Base-by-base conservation (phyloP, 352 stramenopile species). In the Phytophthora colocasiae region DNA sequence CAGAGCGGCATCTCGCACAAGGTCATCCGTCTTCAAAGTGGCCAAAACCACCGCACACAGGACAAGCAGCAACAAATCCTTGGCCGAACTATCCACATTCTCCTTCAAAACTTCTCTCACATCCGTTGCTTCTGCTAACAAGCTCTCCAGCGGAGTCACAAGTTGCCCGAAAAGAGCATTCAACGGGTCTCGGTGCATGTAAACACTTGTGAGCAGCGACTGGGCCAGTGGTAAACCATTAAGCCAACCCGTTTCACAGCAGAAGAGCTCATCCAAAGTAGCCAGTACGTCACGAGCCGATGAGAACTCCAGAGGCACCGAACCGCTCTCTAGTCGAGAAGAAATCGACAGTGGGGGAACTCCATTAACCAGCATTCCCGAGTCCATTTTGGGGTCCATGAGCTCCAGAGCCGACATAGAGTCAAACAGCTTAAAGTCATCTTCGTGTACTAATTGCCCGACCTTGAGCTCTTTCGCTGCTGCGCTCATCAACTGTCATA, bases 401-500 rank as follows among this genome's bases (percentile, higher is more conserved):
- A 98, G 73, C 80, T 98, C 94, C 15, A 98, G 73, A 48, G 95
- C 95, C 31, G 92, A 95, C 93, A 98, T 98, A 57, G 92, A 97
- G 60, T 98, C 92, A 65, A 96, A 96, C 55, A 98, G 81, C 55
- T 89, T 96, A 53, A 98, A 98, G 55, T 87, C 69, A 6, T 86
- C 63, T 41, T 89, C 77, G 44, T 96, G 87, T 31, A 94, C 74
- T 56, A 96, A 65, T 48, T 96, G 85, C 2, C 87, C 85, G 15
- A 94, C 75, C 51, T 91, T 92, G 24, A 96, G 77, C 66, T 93
- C 85, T 58, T 92, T 91, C 6, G 85, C 81, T 22, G 87, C 82
- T 31, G 65, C 51, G n/a, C 58, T 65, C 64, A 92, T 83, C 44
- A 91, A 65, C 84, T 92, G 22, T 41, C 47, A 60, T 22, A 39